A percentile compares a stretch with the other conserved stretches of the same genome.
Evolutionary conservation across 768 basidiomycete species (phyloP).

Genomic region (Suillus tomentosus): DNA sequence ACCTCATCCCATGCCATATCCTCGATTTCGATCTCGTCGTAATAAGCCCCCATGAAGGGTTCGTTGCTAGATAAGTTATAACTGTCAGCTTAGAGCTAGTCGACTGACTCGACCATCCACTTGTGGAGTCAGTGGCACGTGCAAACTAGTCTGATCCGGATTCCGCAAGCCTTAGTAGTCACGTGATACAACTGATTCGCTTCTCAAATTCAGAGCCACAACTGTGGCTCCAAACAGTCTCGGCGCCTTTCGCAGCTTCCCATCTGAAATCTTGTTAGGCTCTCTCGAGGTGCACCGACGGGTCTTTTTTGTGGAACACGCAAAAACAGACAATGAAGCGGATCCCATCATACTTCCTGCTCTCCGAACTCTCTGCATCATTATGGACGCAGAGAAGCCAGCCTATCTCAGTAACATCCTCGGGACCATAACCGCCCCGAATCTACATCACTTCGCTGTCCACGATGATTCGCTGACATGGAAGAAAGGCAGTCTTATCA

Average conservation of each 20-base stretch:
- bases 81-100: too few species aligned
- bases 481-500: not conserved
- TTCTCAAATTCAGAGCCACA: not conserved
- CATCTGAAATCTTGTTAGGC: not conserved
- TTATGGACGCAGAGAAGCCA: not conserved
- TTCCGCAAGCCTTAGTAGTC: too few species aligned
- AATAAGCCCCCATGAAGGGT: conserved; percentile 72
- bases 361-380: not conserved
- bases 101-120: not conserved
- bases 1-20: conserved; percentile 91
- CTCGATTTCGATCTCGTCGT: conserved; percentile 97
- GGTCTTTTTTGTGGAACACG: not conserved
- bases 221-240: not conserved
- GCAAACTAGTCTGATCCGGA: too few species aligned
- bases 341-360: not conserved
- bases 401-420: not conserved
- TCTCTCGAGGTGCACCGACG: not conserved
- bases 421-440: not conserved
- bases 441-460: not conserved
- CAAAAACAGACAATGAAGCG: not conserved
- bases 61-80: not conserved
- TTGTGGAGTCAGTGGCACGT: too few species aligned
- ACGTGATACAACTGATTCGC: too few species aligned
- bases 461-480: not conserved
- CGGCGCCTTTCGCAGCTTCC: not conserved